phyloP scores from a whole-genome alignment of 345 rosid genomes.

The Litchi chinensis region DNA sequence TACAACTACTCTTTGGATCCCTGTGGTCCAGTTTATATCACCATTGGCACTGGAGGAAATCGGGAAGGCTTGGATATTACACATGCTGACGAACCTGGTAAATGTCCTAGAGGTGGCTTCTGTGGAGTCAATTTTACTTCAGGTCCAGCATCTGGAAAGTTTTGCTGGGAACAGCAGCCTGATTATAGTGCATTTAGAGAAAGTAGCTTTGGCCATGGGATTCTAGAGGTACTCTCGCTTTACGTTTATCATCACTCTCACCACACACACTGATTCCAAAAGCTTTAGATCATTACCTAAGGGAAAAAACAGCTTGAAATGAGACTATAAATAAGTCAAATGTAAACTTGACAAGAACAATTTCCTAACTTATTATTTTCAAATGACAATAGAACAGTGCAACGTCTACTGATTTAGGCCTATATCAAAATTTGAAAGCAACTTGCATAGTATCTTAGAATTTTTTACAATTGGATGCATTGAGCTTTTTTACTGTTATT shows the following conservation, averaged over 20 bases:
- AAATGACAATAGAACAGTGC: background rate
- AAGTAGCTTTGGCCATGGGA: constrained; percentile 94
- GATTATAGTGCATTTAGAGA: constrained; percentile 92
- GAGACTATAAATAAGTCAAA: too few relatives aligned
- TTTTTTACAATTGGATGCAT: background rate
- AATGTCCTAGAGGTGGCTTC: constrained; percentile 76
- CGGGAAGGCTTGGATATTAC: constrained; percentile 60
- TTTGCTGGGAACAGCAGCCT: constrained; percentile 93
- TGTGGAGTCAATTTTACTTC: constrained; percentile 83
- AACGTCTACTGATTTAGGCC: too few relatives aligned
- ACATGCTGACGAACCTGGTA: constrained; percentile 86
- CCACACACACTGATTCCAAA: background rate
- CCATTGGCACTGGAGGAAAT: constrained; percentile 81
- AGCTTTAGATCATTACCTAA: background rate
- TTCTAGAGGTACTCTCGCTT: constrained; percentile 66
- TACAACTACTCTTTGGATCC: constrained; percentile 82
- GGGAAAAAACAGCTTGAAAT: background rate
- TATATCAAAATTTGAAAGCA: background rate
- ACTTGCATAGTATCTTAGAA: background rate
- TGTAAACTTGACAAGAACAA: too few relatives aligned
- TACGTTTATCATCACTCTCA: background rate
- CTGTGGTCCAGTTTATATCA: constrained; percentile 75
- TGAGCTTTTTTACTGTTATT: background rate
- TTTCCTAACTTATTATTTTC: background rate
- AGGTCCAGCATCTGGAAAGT: constrained; percentile 64